These are phyloP conservation scores for Talaromyces proteolyticus DNA, from an alignment of 495 filamentous ascomycete genomes.

Conservation along the genomic window DNA sequence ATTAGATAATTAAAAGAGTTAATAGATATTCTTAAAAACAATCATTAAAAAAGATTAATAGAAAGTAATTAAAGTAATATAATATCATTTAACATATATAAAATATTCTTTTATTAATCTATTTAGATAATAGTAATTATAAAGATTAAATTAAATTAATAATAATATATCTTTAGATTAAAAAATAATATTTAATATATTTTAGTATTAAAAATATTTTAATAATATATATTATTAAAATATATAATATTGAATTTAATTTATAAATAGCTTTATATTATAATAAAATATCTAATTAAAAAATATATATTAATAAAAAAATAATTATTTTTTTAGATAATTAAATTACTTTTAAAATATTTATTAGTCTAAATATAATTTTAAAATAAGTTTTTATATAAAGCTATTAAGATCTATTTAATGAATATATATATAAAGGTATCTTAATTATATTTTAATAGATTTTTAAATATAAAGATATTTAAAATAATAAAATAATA, in stretches of 20 bases:
- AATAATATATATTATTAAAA: constrained; percentile 10
- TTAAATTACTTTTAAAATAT: not conserved
- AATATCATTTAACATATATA: too few relatives aligned
- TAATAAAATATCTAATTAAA: too few relatives aligned
- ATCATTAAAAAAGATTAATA: constrained; percentile 6
- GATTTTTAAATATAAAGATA: not conserved
- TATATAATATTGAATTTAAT: constrained; percentile 5
- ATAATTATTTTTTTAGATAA: not conserved
- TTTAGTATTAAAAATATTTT: too few relatives aligned
- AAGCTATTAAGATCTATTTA: not conserved
- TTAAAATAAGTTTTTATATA: not conserved
- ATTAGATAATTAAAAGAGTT: constrained; percentile 3
- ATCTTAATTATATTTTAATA: not conserved
- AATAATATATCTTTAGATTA: too few relatives aligned
- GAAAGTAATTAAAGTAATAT: too few relatives aligned
- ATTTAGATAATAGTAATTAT: too few relatives aligned
- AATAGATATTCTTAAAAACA: too few relatives aligned
- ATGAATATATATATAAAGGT: too few relatives aligned
- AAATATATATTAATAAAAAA: not conserved
- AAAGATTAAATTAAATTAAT: too few relatives aligned
- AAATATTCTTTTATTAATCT: too few relatives aligned
- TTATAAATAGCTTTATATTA: too few relatives aligned
- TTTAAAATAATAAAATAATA: not conserved
- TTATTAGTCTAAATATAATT: not conserved
- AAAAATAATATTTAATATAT: too few relatives aligned